A percentile compares a stretch with the other conserved stretches of the same genome.
phyloP scores from a whole-genome alignment of 1,284 basidiomycete genomes.

The Puccinia triticina region DNA sequence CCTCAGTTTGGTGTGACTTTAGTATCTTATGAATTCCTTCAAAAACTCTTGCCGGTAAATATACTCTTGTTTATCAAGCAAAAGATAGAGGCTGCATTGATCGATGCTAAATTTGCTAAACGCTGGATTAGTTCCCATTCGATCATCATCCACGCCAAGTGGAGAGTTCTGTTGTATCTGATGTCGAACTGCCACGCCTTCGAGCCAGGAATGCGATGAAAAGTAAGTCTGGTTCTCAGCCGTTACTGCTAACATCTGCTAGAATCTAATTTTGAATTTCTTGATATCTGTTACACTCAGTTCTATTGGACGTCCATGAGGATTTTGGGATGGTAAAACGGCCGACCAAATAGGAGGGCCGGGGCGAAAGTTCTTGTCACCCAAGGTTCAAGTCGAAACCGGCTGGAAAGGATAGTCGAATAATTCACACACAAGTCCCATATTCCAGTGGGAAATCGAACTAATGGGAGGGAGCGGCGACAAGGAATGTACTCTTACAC shows the following conservation, averaged over 20 bases:
- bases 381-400: neutral
- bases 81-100: neutral
- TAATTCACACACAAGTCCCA: neutral
- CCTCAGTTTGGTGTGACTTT: conserved; percentile 88
- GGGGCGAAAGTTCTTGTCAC: neutral
- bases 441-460: neutral
- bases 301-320: conserved; percentile 78
- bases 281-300: neutral
- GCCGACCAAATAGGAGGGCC: neutral
- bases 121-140: conserved; percentile 70
- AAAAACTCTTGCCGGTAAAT: conserved; percentile 69
- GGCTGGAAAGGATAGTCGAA: neutral
- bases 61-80: conserved; percentile 52
- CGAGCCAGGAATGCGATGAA: conserved; percentile 91
- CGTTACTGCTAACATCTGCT: neutral
- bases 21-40: conserved; percentile 79
- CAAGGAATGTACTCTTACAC: neutral
- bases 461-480: neutral
- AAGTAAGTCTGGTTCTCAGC: conserved; percentile 58
- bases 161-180: conserved; percentile 68
- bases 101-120: conserved; percentile 15
- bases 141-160: conserved; percentile 72
- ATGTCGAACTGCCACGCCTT: conserved; percentile 77
- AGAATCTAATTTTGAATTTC: neutral
- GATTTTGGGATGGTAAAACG: conserved; percentile 68